Evolutionary conservation across 202 grass and related monocot genomes (phyloP).

Genomic region (Digitaria exilis): DNA sequence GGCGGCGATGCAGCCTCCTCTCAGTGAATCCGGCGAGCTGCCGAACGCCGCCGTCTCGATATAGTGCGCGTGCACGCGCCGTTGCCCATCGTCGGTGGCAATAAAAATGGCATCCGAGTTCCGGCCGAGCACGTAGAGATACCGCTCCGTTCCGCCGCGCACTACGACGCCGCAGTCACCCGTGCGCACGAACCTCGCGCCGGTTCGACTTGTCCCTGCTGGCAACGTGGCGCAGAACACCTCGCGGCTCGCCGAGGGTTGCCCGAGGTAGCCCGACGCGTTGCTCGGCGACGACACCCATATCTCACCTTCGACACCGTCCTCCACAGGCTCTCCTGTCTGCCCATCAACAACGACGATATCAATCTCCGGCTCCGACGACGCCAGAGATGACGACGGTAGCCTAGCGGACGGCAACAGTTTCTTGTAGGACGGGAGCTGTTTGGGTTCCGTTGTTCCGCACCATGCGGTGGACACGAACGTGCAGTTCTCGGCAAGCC

Average conservation of each 20-base stretch:
- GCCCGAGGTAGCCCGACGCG: slow-evolving; percentile 49
- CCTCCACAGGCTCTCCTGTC: slow-evolving; percentile 40
- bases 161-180: slow-evolving; percentile 48
- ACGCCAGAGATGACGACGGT: neutral
- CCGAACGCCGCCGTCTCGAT: slow-evolving; percentile 32
- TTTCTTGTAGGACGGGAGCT: slow-evolving; percentile 51
- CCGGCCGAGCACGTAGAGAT: slow-evolving; percentile 56
- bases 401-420: slow-evolving; percentile 52
- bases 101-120: slow-evolving; percentile 21
- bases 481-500: slow-evolving; percentile 59
- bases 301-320: slow-evolving; percentile 59
- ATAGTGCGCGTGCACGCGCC: slow-evolving; percentile 45
- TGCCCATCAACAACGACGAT: slow-evolving; percentile 27
- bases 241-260: slow-evolving; percentile 17
- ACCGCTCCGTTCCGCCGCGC: slow-evolving; percentile 39
- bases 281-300: slow-evolving; percentile 60
- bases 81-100: neutral
- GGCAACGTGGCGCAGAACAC: slow-evolving; percentile 28
- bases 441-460: too few relatives aligned
- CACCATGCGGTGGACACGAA: slow-evolving; percentile 63
- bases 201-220: too few relatives aligned
- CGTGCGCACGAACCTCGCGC: slow-evolving; percentile 54
- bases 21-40: slow-evolving; percentile 18
- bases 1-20: slow-evolving; percentile 45
- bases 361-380: slow-evolving; percentile 11